Evolutionary conservation across 208 protist species (phyloP), one percentile per base, ranked within the genome.

Genomic region (Balamuthia mandrillaris): DNA sequence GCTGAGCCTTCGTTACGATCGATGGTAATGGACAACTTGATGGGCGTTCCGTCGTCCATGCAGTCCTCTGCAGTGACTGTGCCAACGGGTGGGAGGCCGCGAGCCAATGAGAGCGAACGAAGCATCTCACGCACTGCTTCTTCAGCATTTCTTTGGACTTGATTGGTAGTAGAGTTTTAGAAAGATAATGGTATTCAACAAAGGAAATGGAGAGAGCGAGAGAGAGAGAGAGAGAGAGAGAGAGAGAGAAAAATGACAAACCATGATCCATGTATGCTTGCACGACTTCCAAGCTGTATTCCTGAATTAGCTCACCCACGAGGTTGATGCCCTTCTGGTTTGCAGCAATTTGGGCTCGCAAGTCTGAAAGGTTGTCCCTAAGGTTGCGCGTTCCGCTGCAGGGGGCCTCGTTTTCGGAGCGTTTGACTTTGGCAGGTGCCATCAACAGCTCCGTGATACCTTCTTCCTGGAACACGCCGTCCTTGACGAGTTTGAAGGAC

Each of bases 11-110:
- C 86, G 27, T 88, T 78, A 31, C 81, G 84, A 70, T 96, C 87
- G 56, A 98, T 95, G 10, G 90, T 93, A 65, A 97, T 88, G 60
- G 77, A 81, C 18, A 98, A 90, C 35, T 78, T 37, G 63, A 98
- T 97, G 10, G 86, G 87, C 14, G 95, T 95, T 27, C 97, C 97
- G 84, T 98, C 96, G 90, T 98, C 97, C 96, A 98, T 98, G 88
- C 86, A 95, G 87, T 98, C 97, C 1, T 29, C 29, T n/a, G 75
- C 75, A 66, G 45, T 29, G 14, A 96, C 72, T 16, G 84, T 66
- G 77, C 87, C 88, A 0, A 81, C 35, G 10, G 18, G 12, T 31
- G 84, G 72, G 0, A 91, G 31, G 14, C 31, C 33, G 60, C 75
- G 83, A 29, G 77, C 87, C 24, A 92, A 88, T 24, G 75, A 82